Conservation (phyloP, 805 yeast genomes). For the Kuraishia cidri region DNA sequence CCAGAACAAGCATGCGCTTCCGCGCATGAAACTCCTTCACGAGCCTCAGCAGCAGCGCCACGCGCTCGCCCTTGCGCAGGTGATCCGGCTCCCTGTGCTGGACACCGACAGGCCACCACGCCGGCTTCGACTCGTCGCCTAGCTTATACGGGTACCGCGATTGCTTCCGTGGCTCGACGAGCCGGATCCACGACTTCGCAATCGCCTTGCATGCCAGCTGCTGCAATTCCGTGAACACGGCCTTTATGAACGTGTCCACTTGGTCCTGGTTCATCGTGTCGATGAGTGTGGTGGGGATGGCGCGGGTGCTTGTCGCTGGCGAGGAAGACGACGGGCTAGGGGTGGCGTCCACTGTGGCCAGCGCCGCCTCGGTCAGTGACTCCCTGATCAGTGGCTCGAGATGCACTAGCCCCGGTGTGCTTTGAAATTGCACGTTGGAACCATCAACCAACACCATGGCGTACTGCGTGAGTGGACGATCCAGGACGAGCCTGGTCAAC, state of each 20-base stretch:
- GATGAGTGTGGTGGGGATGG: not conserved
- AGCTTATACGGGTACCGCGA: conserved; percentile 51
- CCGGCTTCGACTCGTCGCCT: conserved; percentile 40
- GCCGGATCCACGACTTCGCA: conserved; percentile 61
- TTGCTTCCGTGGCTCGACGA: conserved; percentile 61
- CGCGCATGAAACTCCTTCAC: no score
- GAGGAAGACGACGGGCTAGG: not conserved
- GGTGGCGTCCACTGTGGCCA: not conserved
- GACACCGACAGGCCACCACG: conserved; percentile 62
- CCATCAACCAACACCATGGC: no score
- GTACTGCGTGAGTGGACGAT: no score
- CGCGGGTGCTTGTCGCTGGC: not conserved
- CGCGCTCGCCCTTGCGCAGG: conserved; percentile 47
- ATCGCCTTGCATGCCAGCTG: conserved; percentile 51
- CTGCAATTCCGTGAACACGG: conserved; percentile 28
- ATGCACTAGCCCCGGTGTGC: no score
- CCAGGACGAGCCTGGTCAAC: no score
- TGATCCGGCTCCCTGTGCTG: conserved; percentile 73
- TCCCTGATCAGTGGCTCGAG: no score
- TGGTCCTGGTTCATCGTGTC: conserved; percentile 1
- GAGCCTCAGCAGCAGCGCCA: conserved; percentile 26
- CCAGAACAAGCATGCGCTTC: no score
- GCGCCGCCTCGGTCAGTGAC: conserved; percentile 1
- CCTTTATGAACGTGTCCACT: conserved; percentile 14
- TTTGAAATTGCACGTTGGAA: no score